phyloP scores from a whole-genome alignment of 352 stramenopile genomes.

The Blastocystis sp. region DNA sequence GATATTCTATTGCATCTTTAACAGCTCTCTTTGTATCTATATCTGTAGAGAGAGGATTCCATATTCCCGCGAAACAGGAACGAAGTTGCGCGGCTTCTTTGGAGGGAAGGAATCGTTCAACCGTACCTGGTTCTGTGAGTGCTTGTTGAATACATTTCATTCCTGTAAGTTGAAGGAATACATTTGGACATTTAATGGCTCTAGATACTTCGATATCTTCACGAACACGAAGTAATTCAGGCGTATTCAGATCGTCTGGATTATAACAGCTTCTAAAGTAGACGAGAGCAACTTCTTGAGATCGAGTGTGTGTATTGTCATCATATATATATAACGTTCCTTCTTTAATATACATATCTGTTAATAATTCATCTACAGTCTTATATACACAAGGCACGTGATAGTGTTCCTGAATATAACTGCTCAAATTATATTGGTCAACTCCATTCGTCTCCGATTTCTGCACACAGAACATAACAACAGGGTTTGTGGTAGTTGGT shows the following conservation, averaged over 20 bases:
- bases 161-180: constrained; percentile 81
- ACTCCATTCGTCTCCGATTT: constrained; percentile 7
- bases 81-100: constrained; percentile 51
- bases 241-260: constrained; percentile 72
- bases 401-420: not conserved
- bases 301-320: constrained; percentile 29
- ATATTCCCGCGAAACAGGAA: constrained; percentile 75
- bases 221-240: constrained; percentile 64
- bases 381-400: constrained; percentile 9
- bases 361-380: constrained; percentile 2
- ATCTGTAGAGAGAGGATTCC: constrained; percentile 41
- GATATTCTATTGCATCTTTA: constrained; percentile 47
- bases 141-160: constrained; percentile 95
- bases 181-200: constrained; percentile 79
- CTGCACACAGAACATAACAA: constrained; percentile 10
- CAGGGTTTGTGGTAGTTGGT: not conserved
- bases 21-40: constrained; percentile 47
- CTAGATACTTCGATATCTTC: constrained; percentile 63
- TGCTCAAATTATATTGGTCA: not conserved
- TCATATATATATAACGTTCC: constrained; percentile 2
- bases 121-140: constrained; percentile 55
- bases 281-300: constrained; percentile 63
- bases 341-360: not conserved
- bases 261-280: constrained; percentile 87
- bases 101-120: constrained; percentile 64